These are phyloP conservation scores for Mortierella sp. DNA, from an alignment of 371 early-diverging fungal genomes.

Conservation along the genomic window DNA sequence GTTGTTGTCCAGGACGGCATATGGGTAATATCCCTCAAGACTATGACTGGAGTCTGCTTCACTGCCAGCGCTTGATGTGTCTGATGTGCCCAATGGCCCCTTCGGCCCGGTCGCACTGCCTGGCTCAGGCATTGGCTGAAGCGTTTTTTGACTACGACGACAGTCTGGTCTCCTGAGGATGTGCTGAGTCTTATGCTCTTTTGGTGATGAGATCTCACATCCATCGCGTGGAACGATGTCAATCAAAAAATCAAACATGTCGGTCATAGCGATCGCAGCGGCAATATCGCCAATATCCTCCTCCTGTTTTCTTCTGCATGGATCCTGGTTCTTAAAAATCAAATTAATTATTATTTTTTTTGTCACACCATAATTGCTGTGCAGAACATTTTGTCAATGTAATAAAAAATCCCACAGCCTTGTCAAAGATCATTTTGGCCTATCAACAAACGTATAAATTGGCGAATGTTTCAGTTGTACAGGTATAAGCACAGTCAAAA, in stretches of 20 bases:
- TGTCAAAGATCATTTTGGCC: conserved; percentile 83
- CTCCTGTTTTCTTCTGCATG: conserved; percentile 99
- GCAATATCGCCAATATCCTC: conserved; percentile 96
- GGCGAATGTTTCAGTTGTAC: not conserved
- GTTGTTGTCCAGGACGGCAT: conserved; percentile 25
- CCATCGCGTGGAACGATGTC: conserved; percentile 98
- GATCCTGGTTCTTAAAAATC: conserved; percentile 68
- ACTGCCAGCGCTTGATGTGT: conserved; percentile 9
- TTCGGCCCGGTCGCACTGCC: conserved; percentile 21
- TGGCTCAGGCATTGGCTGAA: conserved; percentile 41
- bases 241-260: conserved; percentile 99
- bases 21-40: conserved; percentile 39
- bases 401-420: conserved; percentile 98
- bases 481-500: not conserved
- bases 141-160: conserved; percentile 41
- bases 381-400: conserved; percentile 49
- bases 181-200: conserved; percentile 26
- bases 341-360: not conserved
- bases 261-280: conserved; percentile 95
- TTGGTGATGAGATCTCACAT: conserved; percentile 18
- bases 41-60: conserved; percentile 11
- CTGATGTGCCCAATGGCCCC: conserved; percentile 12
- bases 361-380: no score
- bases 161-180: conserved; percentile 16
- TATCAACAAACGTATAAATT: not conserved